Evolutionary conservation across 1,284 basidiomycete genomes (phyloP), one percentile per base, ranked within the genome.

Genomic region (Cutaneotrichosporon mucoides): DNA sequence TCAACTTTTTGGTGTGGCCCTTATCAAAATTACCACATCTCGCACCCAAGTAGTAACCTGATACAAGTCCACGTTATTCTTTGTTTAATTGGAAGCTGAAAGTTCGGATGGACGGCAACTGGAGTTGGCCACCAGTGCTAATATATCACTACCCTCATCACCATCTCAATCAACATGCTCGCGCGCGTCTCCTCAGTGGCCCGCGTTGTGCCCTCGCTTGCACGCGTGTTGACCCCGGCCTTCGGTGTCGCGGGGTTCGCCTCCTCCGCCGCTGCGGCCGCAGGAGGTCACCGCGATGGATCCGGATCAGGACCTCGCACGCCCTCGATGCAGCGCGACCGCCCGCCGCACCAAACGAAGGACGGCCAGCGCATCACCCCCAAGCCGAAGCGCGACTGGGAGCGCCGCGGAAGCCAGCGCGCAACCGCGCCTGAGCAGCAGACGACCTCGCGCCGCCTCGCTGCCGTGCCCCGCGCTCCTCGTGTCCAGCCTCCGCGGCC

Each of bases 211-310:
- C 68, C 66, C 6, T 56, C 66, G 4, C 61, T 72, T 0, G 63
- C 64, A 3, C 45, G 56, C 6, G 57, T 72, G 42, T 57, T 72
- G 24, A n/a, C 43, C n/a, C 62, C 64, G 24, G 70, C 70, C 1
- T 55, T 71, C 11, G 37, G 43, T 0, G 41, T 42, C 16, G n/a
- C 53, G 3, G 38, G 40, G 1, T 12, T 38, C 9, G 34, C 51
- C 9, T n/a, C 37, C 5, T 13, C 47, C 11, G 44, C 45, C 11
- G 34, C 10, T 4, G n/a, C n/a, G 1, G 15, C 33, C 42, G 41
- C 33, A 2, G 40, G 40, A 11, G 4, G 16, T 6, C 24, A 10
- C 50, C 37, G 38, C 11, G 51, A 8, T n/a, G 40, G 8, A 11
- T 13, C 40, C n/a, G 40, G 24, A 16, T n/a, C n/a, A n/a, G n/a